Percentiles rank a stretch among this genome's conserved stretches.
These are phyloP conservation scores for Phytophthora lateralis DNA, from an alignment of 352 stramenopile species.

Conservation along the genomic window DNA sequence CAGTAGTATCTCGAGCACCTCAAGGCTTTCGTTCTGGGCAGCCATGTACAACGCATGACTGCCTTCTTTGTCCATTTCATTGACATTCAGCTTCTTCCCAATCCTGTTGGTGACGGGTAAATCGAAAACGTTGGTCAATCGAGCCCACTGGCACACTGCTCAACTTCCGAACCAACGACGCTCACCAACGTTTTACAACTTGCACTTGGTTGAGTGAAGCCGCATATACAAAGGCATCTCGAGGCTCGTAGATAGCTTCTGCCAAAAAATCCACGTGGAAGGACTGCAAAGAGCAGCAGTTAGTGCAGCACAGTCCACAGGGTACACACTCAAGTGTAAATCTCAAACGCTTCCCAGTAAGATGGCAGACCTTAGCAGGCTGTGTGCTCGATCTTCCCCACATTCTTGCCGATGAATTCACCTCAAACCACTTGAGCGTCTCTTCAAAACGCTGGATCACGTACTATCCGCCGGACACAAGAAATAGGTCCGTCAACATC, in stretches of 20 bases:
- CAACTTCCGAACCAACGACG: not conserved
- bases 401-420: not conserved
- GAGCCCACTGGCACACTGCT: not conserved
- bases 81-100: slow-evolving; percentile 46
- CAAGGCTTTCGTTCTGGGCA: slow-evolving; percentile 64
- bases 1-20: slow-evolving; percentile 61
- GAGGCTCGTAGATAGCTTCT: slow-evolving; percentile 37
- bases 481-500: no score
- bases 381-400: slow-evolving; percentile 10
- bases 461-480: no score
- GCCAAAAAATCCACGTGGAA: slow-evolving; percentile 48
- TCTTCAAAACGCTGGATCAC: slow-evolving; percentile 7
- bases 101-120: slow-evolving; percentile 45
- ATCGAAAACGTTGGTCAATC: not conserved
- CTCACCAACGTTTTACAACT: slow-evolving; percentile 59
- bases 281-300: slow-evolving; percentile 18
- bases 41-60: slow-evolving; percentile 53
- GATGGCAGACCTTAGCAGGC: slow-evolving; percentile 1
- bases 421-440: not conserved
- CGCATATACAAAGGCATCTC: slow-evolving; percentile 69
- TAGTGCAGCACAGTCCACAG: not conserved
- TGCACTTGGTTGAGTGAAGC: slow-evolving; percentile 70
- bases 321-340: not conserved
- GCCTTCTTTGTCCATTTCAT: slow-evolving; percentile 56
- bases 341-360: not conserved